These are phyloP conservation scores for Vitrella brassicaformis DNA, from an alignment of 73 alveolate genomes.

Conservation along the genomic window DNA sequence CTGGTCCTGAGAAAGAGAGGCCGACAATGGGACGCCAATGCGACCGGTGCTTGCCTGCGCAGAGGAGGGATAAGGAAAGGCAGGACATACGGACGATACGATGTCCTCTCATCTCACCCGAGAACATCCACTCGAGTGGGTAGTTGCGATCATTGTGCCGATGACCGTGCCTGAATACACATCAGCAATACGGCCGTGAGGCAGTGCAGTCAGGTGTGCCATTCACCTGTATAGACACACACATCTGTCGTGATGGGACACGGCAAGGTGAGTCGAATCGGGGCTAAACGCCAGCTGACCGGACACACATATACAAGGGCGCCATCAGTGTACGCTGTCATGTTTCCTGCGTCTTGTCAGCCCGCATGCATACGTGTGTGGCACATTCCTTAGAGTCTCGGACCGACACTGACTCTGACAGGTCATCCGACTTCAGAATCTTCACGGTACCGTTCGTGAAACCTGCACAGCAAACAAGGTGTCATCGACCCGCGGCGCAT, in stretches of 20 bases:
- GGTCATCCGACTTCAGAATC: constrained; percentile 26
- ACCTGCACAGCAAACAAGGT: too few species aligned
- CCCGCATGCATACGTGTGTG: too few species aligned
- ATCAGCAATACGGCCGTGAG: too few species aligned
- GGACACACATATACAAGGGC: too few species aligned
- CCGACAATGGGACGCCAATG: constrained; percentile 43
- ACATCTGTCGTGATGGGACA: constrained; percentile 30
- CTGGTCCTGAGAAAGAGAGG: constrained; percentile 31
- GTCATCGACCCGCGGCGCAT: too few species aligned
- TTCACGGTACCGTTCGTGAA: too few species aligned
- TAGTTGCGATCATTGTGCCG: constrained; percentile 49
- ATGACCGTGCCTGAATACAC: constrained; percentile 50
- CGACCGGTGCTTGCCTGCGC: constrained; percentile 2
- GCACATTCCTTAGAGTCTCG: too few species aligned
- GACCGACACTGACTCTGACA: constrained; percentile 3
- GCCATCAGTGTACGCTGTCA: too few species aligned
- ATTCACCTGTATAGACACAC: constrained; percentile 41
- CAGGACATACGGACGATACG: too few species aligned
- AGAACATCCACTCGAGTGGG: constrained; percentile 56
- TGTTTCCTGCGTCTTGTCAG: too few species aligned
- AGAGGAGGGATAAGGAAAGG: too few species aligned
- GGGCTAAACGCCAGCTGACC: constrained; percentile 28
- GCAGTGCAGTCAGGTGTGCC: too few species aligned
- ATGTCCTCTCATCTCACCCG: constrained; percentile 56
- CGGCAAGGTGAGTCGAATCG: constrained; percentile 11